A percentile compares a stretch with the other conserved stretches of the same genome.
Evolutionary conservation across 495 filamentous ascomycete genomes (phyloP).

Genomic region (Lasiosphaeriaceae sp.): DNA sequence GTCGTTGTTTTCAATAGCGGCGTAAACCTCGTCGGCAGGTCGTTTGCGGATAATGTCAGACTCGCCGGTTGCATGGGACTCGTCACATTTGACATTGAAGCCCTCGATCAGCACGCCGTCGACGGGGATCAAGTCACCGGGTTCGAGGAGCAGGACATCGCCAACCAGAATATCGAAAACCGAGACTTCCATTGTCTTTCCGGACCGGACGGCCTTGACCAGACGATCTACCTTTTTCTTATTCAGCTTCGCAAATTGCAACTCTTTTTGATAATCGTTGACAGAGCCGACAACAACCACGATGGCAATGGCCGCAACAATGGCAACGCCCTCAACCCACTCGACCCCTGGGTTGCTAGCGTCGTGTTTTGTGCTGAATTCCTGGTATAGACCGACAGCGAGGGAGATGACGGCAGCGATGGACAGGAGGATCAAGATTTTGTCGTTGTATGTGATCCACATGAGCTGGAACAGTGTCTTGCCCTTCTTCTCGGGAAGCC

Average conservation of each 20-base stretch:
- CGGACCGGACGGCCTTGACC: slow-evolving; percentile 73
- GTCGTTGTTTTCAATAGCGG: slow-evolving; percentile 72
- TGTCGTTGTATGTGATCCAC: slow-evolving; percentile 86
- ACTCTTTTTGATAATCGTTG: slow-evolving; percentile 77
- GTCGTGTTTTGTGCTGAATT: slow-evolving; percentile 42
- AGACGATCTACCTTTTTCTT: slow-evolving; percentile 75
- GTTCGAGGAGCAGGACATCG: slow-evolving; percentile 69
- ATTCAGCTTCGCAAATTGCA: slow-evolving; percentile 76
- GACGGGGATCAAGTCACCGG: slow-evolving; percentile 71
- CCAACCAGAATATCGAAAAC: slow-evolving; percentile 69
- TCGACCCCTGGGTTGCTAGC: slow-evolving; percentile 52
- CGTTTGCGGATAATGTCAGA: slow-evolving; percentile 76
- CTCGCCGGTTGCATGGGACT: slow-evolving; percentile 81
- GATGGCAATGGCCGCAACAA: slow-evolving; percentile 70
- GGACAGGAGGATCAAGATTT: slow-evolving; percentile 72
- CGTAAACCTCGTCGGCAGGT: slow-evolving; percentile 71
- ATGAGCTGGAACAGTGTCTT: slow-evolving; percentile 68
- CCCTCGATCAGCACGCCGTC: slow-evolving; percentile 71
- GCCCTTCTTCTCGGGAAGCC: slow-evolving; percentile 68
- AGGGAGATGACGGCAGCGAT: slow-evolving; percentile 70
- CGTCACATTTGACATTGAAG: slow-evolving; percentile 74
- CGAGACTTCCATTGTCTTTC: slow-evolving; percentile 66
- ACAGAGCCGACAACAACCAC: slow-evolving; percentile 70
- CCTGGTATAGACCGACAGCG: slow-evolving; percentile 69
- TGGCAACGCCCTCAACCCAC: slow-evolving; percentile 79